Conservation (phyloP, 768 basidiomycete genomes). For the Rhodotorula graminis region DNA sequence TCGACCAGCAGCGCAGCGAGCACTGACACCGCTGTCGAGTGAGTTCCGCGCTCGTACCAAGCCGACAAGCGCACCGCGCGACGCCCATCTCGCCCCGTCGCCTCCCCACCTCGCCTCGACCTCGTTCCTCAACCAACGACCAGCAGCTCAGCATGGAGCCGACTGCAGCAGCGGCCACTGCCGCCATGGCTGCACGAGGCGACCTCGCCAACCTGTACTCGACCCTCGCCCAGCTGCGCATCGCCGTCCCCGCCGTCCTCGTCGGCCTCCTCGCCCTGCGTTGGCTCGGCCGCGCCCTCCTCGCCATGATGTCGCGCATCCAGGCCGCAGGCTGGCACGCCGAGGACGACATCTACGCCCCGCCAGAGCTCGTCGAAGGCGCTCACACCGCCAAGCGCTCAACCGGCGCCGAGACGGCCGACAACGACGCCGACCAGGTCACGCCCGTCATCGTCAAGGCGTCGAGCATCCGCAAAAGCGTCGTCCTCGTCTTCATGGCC, state of each 20-base stretch:
- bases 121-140: background rate
- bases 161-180: too few species aligned
- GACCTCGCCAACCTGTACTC: background rate
- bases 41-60: too few species aligned
- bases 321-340: slow-evolving; percentile 22
- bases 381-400: background rate
- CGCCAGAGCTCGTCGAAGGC: background rate
- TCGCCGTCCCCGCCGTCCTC: slow-evolving; percentile 14
- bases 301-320: slow-evolving; percentile 19
- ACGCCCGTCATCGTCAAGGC: slow-evolving; percentile 31
- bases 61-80: too few species aligned
- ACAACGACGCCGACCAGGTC: slow-evolving; percentile 16
- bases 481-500: slow-evolving; percentile 68
- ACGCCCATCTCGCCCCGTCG: background rate
- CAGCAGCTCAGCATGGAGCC: too few species aligned
- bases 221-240: background rate
- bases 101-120: slow-evolving; percentile 5
- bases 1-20: too few species aligned
- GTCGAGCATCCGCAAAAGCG: slow-evolving; percentile 18
- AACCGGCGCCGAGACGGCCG: background rate
- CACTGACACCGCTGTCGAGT: too few species aligned
- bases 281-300: slow-evolving; percentile 6
- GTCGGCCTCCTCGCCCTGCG: slow-evolving; percentile 13
- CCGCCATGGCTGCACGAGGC: background rate
- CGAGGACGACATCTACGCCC: slow-evolving; percentile 12